Base-by-base conservation (phyloP, 2,329 filamentous ascomycete genomes). In the Fusarium sublunatum region DNA sequence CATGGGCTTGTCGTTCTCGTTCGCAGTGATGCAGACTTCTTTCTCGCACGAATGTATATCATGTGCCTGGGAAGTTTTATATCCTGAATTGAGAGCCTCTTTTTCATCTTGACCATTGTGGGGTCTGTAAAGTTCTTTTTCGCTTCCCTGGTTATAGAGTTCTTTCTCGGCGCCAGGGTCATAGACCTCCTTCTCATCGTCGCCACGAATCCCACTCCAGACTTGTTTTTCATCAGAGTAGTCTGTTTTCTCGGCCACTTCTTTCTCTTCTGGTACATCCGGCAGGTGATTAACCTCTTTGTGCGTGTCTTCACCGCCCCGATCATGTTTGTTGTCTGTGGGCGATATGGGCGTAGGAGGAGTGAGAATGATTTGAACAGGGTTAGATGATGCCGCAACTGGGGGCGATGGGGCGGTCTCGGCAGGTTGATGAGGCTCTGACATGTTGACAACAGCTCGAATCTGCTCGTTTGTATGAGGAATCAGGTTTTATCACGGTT, bases 341-440 rank as follows among this genome's bases (percentile, higher is more conserved):
- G 52, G 26, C 22, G n/a, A n/a, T 1, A 65, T 53, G 7, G 64
- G 64, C 12, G 64, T 67, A 0, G 64, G 57, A 10, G 64, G 64
- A 0, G 64, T 67, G 15, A 67, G n/a, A 2, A 63, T 49, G 15
- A 67, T 68, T n/a, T 53, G 36, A 29, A 68, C 64, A 25, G 31
- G 31, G 6, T 39, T 22, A n/a, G 43, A 36, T 1, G 38, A 10
- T n/a, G 35, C 34, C 11, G 36, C 24, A 7, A 15, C 19, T n/a
- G 34, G 19, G 25, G 40, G 28, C 13, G 39, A 43, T 15, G 24
- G 36, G 29, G 48, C 31, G 10, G n/a, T 29, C 31, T 31, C 39
- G 8, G 25, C 6, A 6, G 10, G 22, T 13, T 49, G 9, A 24
- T 19, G 52, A 1, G 32, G 28, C 6, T 15, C 35, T 11, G 45